These are phyloP conservation scores for Davidsoniella neocaledoniae DNA, from an alignment of 2,329 filamentous ascomycete species.

Conservation along the genomic window DNA sequence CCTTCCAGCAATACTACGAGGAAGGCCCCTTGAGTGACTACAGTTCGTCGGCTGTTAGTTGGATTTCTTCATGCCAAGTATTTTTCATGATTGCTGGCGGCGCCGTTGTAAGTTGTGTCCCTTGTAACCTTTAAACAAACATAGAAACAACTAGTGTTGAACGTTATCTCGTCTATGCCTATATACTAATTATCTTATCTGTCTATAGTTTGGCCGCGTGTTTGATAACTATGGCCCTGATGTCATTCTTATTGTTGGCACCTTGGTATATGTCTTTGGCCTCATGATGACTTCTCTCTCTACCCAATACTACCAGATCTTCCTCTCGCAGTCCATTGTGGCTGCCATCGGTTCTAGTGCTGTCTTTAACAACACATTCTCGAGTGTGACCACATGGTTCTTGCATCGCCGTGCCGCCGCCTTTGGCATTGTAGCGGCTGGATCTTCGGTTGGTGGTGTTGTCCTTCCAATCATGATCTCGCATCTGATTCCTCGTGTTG, in stretches of 20 bases:
- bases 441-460: slow-evolving; percentile 37
- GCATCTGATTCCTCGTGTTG: slow-evolving; percentile 30
- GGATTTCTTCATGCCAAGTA: slow-evolving; percentile 40
- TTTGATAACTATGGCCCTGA: slow-evolving; percentile 50
- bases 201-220: slow-evolving; percentile 33
- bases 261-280: slow-evolving; percentile 41
- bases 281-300: slow-evolving; percentile 47
- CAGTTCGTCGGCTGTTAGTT: slow-evolving; percentile 35
- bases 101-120: slow-evolving; percentile 21
- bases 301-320: slow-evolving; percentile 27
- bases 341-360: slow-evolving; percentile 26
- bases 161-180: not conserved
- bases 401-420: slow-evolving; percentile 32
- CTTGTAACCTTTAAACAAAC: slow-evolving; percentile 19
- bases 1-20: slow-evolving; percentile 44
- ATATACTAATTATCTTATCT: slow-evolving; percentile 4
- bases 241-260: slow-evolving; percentile 36
- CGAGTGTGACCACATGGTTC: slow-evolving; percentile 34
- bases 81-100: slow-evolving; percentile 34
- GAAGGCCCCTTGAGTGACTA: slow-evolving; percentile 29
- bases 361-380: slow-evolving; percentile 27
- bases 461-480: slow-evolving; percentile 45
- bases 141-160: not conserved
- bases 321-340: slow-evolving; percentile 27
- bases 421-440: slow-evolving; percentile 35